Base-by-base conservation (phyloP, 495 filamentous ascomycete genomes). In the Neurospora sp. region DNA sequence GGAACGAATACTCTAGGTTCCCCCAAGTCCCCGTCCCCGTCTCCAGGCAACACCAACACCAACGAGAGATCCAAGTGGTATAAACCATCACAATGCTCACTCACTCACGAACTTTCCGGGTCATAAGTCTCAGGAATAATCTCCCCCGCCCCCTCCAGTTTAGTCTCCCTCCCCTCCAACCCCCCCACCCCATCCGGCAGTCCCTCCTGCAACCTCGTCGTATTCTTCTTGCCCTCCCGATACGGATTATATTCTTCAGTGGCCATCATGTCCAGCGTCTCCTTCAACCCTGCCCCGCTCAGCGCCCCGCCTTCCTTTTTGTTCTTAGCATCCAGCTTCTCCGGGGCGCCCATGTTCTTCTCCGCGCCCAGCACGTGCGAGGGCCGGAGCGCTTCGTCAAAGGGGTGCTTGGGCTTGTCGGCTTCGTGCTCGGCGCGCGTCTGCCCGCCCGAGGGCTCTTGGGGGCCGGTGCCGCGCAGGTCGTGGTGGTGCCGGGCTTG, bases 351-450 rank as follows among this genome's bases (percentile, higher is more conserved):
- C 0, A 40, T 62, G 11, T 72, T 69, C 48, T 72, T 72, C 71
- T 72, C 71, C 3, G 37, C 71, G 3, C 71, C 71, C 37, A 66
- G 4, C 11, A 72, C 48, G 27, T 72, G 71, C n/a, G 71, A 40
- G 0, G 71, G 71, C 1, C 71, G 48, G 3, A 72, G 3, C 0
- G 71, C 71, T 40, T 72, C 71, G 35, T 69, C 71, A n/a, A 69
- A n/a, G 4, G 71, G 71, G 12, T 72, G 38, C 71, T 72, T 72
- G 37, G 71, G 71, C 48, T 39, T 72, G 38, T 72, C n/a, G 7
- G 9, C 46, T 5, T 62, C 41, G 46, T 23, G 39, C 40, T 39
- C 9, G n/a, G 46, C 41, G 31, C 37, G 46, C 14, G 71, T 66
- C 37, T 66, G 12, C 5, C 54, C 54, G 54, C 54, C 54, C 0